A percentile compares a stretch with the other conserved stretches of the same genome.
Evolutionary conservation across 2,329 filamentous ascomycete genomes (phyloP).

Genomic region (Cercospora brassicicola): DNA sequence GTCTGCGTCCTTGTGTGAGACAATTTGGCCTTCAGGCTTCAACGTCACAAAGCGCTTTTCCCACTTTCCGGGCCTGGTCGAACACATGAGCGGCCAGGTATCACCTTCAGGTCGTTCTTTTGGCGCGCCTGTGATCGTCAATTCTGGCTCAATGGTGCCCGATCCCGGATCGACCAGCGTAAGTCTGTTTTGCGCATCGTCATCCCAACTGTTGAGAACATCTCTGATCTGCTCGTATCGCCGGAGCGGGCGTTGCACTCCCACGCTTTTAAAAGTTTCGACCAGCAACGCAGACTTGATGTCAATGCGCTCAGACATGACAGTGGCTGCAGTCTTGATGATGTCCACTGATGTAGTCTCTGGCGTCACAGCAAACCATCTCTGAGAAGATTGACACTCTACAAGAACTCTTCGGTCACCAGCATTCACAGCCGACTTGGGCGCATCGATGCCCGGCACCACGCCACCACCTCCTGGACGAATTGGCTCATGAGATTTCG

Average conservation of each 20-base stretch:
- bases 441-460: conserved; percentile 67
- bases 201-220: conserved; percentile 90
- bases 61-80: conserved; percentile 81
- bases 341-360: conserved; percentile 75
- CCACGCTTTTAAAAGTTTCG: conserved; percentile 73
- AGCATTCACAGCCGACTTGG: conserved; percentile 76
- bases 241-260: conserved; percentile 77
- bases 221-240: conserved; percentile 84
- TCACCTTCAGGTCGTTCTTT: conserved; percentile 64
- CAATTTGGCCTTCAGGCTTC: conserved; percentile 68
- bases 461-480: conserved; percentile 49
- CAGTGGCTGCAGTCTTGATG: conserved; percentile 64
- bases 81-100: conserved; percentile 74
- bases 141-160: conserved; percentile 55
- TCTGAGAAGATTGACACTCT: conserved; percentile 67
- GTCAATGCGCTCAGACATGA: conserved; percentile 64
- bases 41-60: conserved; percentile 79
- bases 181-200: conserved; percentile 73
- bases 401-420: conserved; percentile 75
- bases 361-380: conserved; percentile 69
- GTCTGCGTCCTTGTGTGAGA: conserved; percentile 68
- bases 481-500: conserved; percentile 18
- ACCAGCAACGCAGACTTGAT: conserved; percentile 68
- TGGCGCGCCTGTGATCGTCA: conserved; percentile 67
- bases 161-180: conserved; percentile 62